Conservation (phyloP, 306 rosid species). For the Sindora glabra region DNA sequence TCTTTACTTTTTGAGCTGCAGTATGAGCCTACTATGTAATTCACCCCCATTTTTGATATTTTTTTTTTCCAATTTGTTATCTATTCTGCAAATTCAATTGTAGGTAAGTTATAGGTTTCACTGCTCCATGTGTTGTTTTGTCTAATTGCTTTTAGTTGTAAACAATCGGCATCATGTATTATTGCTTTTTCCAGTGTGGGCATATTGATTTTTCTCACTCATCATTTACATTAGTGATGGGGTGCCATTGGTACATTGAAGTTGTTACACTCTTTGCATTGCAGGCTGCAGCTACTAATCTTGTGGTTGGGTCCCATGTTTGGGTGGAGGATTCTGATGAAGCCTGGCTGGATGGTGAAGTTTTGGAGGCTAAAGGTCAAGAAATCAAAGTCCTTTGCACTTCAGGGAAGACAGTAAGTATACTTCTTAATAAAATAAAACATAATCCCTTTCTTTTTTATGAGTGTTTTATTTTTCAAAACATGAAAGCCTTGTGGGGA, state of each 20-base stretch:
- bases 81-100: no score
- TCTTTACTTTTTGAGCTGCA: no score
- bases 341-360: conserved; percentile 83
- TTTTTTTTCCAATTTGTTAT: no score
- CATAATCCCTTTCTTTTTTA: background rate
- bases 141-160: no score
- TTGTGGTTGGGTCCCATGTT: conserved; percentile 50
- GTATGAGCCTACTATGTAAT: no score
- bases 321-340: conserved; percentile 75
- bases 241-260: background rate
- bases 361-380: conserved; percentile 50
- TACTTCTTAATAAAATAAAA: conserved; percentile 1
- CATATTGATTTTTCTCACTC: background rate
- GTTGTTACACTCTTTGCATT: conserved; percentile 17
- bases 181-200: background rate
- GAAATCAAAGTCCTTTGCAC: conserved; percentile 54
- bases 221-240: no score
- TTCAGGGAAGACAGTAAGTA: conserved; percentile 64
- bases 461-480: background rate
- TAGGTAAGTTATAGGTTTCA: no score
- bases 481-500: background rate
- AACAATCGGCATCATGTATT: no score
- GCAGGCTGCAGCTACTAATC: conserved; percentile 49
- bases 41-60: no score
- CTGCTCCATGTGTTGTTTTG: no score